phyloP scores from a whole-genome alignment of 1,139 yeast species.

The Candida freyschussii region DNA sequence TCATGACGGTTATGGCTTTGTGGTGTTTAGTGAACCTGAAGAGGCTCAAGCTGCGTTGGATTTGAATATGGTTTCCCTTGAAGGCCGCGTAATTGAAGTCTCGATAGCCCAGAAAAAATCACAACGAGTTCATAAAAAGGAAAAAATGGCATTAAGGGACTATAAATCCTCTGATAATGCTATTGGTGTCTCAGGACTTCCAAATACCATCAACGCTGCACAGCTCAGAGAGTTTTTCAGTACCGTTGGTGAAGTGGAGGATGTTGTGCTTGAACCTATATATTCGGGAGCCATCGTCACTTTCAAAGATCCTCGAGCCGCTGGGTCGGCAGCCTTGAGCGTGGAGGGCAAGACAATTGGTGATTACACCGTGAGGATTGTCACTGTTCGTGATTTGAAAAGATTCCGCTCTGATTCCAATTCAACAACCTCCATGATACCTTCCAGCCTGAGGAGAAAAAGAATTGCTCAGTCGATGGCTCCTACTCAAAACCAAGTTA shows the following conservation, averaged over 20 bases:
- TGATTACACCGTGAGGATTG: constrained; percentile 34
- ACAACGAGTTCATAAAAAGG: constrained; percentile 27
- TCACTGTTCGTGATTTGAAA: constrained; percentile 35
- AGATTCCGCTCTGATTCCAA: constrained; percentile 1
- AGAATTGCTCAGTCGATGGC: too few relatives aligned
- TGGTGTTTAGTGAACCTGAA: constrained; percentile 37
- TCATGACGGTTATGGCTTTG: constrained; percentile 56
- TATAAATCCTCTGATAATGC: constrained; percentile 26
- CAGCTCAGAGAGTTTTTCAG: constrained; percentile 36
- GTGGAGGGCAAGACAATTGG: constrained; percentile 42
- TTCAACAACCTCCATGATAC: constrained; percentile 18
- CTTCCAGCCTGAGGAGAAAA: constrained; percentile 24
- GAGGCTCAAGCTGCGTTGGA: constrained; percentile 40
- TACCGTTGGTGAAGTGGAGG: constrained; percentile 36
- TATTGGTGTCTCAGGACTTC: constrained; percentile 42
- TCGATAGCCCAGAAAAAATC: constrained; percentile 36
- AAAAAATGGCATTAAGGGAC: constrained; percentile 26
- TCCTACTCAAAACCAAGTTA: too few relatives aligned
- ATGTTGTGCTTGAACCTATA: constrained; percentile 45
- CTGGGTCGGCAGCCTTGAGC: constrained; percentile 54
- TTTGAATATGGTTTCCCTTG: constrained; percentile 34
- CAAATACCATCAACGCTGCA: constrained; percentile 40
- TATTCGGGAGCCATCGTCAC: constrained; percentile 50
- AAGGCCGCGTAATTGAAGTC: constrained; percentile 42
- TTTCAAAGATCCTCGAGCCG: constrained; percentile 40